These are phyloP conservation scores for Mycena chlorophos DNA, from an alignment of 768 basidiomycete species.

Conservation along the genomic window DNA sequence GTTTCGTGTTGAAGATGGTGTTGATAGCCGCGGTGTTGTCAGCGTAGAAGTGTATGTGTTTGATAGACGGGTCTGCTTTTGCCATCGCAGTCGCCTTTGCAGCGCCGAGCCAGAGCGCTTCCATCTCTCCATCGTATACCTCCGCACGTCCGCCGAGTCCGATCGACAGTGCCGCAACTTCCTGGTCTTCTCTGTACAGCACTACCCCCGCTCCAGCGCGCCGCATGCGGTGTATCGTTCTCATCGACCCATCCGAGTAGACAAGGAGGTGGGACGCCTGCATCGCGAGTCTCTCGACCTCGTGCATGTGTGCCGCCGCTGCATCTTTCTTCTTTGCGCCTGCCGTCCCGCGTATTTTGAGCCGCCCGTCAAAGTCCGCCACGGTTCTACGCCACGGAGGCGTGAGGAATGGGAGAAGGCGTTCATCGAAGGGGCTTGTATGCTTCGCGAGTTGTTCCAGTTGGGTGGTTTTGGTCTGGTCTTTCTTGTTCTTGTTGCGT, in stretches of 20 bases:
- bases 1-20: conserved; percentile 5
- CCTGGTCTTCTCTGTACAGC: neutral
- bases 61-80: neutral
- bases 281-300: neutral
- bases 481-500: neutral
- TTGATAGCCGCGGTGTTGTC: conserved; percentile 4
- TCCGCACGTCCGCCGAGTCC: neutral
- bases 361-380: conserved; percentile 2
- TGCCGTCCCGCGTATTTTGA: conserved; percentile 7
- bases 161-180: neutral
- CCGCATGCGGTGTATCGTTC: neutral
- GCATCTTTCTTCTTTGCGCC: conserved; percentile 14
- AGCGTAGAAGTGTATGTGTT: conserved; percentile 3
- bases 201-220: neutral
- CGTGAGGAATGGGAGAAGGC: conserved; percentile 23
- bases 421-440: conserved; percentile 20
- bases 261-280: conserved; percentile 1
- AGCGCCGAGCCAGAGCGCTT: neutral
- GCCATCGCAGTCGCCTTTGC: neutral
- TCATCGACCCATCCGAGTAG: conserved; percentile 19
- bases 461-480: conserved; percentile 6
- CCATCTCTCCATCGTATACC: neutral
- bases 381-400: conserved; percentile 24
- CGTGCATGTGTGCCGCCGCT: conserved; percentile 7
- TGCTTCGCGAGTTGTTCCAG: conserved; percentile 15